Evolutionary conservation across 129 eudicot species (phyloP).

Genomic region (Scalesia atractyloides): DNA sequence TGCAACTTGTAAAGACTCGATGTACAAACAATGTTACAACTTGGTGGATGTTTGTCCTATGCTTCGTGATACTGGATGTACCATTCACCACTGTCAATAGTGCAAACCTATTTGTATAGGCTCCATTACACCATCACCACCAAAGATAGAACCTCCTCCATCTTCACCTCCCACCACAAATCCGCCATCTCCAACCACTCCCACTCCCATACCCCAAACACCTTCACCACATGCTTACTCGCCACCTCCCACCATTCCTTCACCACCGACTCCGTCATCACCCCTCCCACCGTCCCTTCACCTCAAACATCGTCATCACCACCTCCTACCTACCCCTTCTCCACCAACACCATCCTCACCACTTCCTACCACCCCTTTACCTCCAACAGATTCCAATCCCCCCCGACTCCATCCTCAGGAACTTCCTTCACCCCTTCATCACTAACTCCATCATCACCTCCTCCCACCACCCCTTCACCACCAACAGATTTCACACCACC

Average conservation of each 20-base stretch:
- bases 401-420: not conserved
- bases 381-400: not conserved
- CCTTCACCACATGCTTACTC: not conserved
- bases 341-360: not conserved
- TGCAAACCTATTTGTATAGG: slow-evolving; percentile 62
- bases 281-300: slow-evolving; percentile 1
- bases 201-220: not conserved
- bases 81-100: slow-evolving; percentile 56
- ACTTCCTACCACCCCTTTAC: not conserved
- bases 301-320: slow-evolving; percentile 1
- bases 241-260: not conserved
- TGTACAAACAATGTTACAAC: slow-evolving; percentile 56
- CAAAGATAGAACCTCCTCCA: slow-evolving; percentile 25
- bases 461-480: not conserved
- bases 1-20: slow-evolving; percentile 41
- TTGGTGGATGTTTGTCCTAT: slow-evolving; percentile 70
- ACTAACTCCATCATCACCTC: not conserved
- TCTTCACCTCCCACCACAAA: not conserved
- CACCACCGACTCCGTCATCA: slow-evolving; percentile 1
- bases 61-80: slow-evolving; percentile 62
- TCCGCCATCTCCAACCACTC: not conserved
- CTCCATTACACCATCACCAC: slow-evolving; percentile 33
- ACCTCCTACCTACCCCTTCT: not conserved
- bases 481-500: not conserved
- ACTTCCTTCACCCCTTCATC: not conserved